A percentile compares a stretch with the other conserved stretches of the same genome.
Evolutionary conservation across 352 stramenopile species (phyloP).

Genomic region (Globisporangium cylindrosporum): DNA sequence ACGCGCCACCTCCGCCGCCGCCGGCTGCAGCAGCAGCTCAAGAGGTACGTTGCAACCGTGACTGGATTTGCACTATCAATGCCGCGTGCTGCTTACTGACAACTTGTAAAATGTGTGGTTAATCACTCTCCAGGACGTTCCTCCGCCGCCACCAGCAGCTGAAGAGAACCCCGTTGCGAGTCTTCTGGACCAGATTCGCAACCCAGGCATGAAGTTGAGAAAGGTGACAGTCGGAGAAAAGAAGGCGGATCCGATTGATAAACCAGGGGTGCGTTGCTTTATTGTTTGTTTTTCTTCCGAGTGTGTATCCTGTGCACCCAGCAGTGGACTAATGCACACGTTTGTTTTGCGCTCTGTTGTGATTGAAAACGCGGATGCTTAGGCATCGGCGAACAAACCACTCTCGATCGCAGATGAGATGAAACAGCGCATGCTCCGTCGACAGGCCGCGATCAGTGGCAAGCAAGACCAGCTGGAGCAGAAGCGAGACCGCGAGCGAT

Average conservation of each 20-base stretch:
- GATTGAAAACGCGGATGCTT: not conserved
- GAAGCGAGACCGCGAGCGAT: conserved; percentile 63
- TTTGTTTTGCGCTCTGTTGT: not conserved
- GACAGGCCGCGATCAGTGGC: conserved; percentile 75
- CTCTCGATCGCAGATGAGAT: conserved; percentile 81
- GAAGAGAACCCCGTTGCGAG: conserved; percentile 35
- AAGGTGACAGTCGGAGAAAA: conserved; percentile 38
- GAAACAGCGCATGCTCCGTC: conserved; percentile 74
- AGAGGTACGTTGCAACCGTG: conserved; percentile 21
- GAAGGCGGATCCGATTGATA: conserved; percentile 28
- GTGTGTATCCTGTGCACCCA: not conserved
- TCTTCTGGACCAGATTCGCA: conserved; percentile 63
- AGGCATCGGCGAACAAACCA: conserved; percentile 34
- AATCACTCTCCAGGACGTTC: conserved; percentile 25
- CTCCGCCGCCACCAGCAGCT: conserved; percentile 23
- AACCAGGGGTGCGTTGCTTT: conserved; percentile 25
- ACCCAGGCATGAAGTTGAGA: conserved; percentile 51
- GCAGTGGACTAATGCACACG: not conserved
- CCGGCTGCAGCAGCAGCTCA: conserved; percentile 27
- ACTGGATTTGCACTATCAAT: not conserved
- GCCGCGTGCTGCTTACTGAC: not conserved
- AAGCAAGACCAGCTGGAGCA: conserved; percentile 85
- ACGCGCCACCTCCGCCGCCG: conserved; percentile 46
- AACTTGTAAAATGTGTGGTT: not conserved
- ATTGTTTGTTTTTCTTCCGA: not conserved